Conservation (phyloP, 2,329 filamentous ascomycete genomes). For the Penicillium decumbens region DNA sequence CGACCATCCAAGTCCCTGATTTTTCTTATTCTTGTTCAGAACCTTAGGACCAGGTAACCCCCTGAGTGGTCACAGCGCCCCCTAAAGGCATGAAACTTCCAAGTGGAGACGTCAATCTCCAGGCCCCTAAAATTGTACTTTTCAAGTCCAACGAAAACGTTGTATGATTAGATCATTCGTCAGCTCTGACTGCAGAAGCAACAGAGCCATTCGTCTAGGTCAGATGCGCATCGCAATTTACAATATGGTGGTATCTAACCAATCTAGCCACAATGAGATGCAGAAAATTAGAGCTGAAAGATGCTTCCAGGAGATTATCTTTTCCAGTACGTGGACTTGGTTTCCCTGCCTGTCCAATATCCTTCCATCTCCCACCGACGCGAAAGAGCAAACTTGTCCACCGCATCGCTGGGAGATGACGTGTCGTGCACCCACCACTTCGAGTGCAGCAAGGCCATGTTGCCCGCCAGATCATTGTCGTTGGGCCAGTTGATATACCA, state of each 20-base stretch:
- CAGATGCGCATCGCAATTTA: background rate
- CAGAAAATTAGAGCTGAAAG: background rate
- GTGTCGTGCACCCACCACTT: conserved; percentile 4
- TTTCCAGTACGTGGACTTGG: background rate
- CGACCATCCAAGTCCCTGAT: background rate
- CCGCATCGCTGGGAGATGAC: background rate
- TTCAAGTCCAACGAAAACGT: too few relatives aligned
- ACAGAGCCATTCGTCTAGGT: background rate
- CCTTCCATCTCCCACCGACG: conserved; percentile 11
- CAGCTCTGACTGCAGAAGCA: too few relatives aligned
- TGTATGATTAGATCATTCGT: too few relatives aligned
- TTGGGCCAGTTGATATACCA: conserved; percentile 30
- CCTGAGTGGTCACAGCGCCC: background rate
- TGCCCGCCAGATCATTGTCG: conserved; percentile 3
- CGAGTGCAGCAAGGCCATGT: conserved; percentile 4
- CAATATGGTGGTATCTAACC: too few relatives aligned
- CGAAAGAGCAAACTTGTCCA: conserved; percentile 1
- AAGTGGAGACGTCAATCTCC: background rate
- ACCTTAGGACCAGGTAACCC: background rate
- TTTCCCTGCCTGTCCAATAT: conserved; percentile 5
- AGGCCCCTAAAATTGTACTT: background rate
- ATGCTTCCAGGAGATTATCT: background rate
- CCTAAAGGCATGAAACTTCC: background rate
- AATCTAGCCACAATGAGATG: background rate
- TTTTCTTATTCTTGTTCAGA: background rate